Evolutionary conservation across 2,329 filamentous ascomycete species (phyloP).

Genomic region (Seiridium cupressi): DNA sequence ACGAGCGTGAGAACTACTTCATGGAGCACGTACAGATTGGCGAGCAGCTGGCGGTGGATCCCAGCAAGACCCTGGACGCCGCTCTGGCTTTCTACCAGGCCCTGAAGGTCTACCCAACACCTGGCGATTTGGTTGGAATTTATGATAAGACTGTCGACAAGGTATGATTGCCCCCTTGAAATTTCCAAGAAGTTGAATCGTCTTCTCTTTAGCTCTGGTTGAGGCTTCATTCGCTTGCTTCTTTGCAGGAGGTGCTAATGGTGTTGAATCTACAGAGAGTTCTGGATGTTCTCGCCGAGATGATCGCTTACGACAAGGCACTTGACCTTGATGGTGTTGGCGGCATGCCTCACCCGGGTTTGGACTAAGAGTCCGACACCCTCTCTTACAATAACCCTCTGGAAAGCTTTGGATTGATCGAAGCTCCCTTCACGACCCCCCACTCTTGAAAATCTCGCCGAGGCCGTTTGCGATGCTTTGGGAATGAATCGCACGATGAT

Average conservation of each 20-base stretch:
- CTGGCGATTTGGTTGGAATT: slow-evolving; percentile 88
- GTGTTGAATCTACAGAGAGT: slow-evolving; percentile 59
- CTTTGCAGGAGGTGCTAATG: background rate
- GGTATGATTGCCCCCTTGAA: slow-evolving; percentile 45
- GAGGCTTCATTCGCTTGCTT: background rate
- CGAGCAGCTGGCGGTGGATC: slow-evolving; percentile 78
- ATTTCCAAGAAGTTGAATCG: background rate
- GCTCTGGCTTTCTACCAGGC: slow-evolving; percentile 97
- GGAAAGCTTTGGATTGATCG: background rate
- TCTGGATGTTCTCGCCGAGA: slow-evolving; percentile 93
- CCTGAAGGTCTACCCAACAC: slow-evolving; percentile 95
- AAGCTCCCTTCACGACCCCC: background rate
- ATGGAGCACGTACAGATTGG: slow-evolving; percentile 92
- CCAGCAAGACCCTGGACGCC: slow-evolving; percentile 72
- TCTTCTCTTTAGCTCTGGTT: background rate
- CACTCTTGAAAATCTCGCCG: background rate
- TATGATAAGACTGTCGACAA: slow-evolving; percentile 99
- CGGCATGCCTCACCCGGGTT: slow-evolving; percentile 46
- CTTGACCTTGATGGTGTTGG: slow-evolving; percentile 55
- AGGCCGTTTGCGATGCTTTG: background rate
- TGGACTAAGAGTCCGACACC: slow-evolving; percentile 42
- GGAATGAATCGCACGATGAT: background rate
- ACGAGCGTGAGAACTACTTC: slow-evolving; percentile 95
- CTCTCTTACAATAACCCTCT: background rate
- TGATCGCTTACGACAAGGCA: slow-evolving; percentile 88